Conservation (phyloP, 257 asterid species). For the Solanum pimpinellifolium region DNA sequence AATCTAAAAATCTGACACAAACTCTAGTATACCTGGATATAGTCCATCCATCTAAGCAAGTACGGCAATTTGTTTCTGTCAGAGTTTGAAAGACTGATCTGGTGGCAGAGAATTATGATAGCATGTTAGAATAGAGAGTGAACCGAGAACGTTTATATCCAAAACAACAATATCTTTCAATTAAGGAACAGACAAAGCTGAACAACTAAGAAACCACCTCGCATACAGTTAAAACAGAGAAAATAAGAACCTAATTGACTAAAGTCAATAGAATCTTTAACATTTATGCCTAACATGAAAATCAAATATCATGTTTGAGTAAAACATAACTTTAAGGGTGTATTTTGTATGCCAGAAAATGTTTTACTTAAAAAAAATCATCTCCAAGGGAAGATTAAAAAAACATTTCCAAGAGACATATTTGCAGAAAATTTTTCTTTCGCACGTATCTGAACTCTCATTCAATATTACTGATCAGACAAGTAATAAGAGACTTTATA, state of each 20-base stretch:
- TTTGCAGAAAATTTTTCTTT: neutral
- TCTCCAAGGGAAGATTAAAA: neutral
- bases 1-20: neutral
- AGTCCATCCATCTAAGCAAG: conserved; percentile 74
- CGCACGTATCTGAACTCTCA: neutral
- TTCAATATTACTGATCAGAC: neutral
- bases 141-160: neutral
- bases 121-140: neutral
- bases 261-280: neutral
- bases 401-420: neutral
- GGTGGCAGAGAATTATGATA: conserved; percentile 1
- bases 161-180: neutral
- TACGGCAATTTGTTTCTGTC: conserved; percentile 60
- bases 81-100: conserved; percentile 50
- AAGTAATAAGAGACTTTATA: neutral
- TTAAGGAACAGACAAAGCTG: neutral
- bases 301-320: neutral
- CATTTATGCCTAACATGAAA: neutral
- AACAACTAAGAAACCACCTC: neutral
- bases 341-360: neutral
- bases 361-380: neutral
- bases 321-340: neutral
- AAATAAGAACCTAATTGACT: neutral
- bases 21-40: conserved; percentile 61
- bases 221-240: neutral